Percentiles rank a stretch among this genome's conserved stretches.
These are phyloP conservation scores for Leccinum subrobustum DNA, from an alignment of 1,284 basidiomycete genomes.

Conservation along the genomic window DNA sequence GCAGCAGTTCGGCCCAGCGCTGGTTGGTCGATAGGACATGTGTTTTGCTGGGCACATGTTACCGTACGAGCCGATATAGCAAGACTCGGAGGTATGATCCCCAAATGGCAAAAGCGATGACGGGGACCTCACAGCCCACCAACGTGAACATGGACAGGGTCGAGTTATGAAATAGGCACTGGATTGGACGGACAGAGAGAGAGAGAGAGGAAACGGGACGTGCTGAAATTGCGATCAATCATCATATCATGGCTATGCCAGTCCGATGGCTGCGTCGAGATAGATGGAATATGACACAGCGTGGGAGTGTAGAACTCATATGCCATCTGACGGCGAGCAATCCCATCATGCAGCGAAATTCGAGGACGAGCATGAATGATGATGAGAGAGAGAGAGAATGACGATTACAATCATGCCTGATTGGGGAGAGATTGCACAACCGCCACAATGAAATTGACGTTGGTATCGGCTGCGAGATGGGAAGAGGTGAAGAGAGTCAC, in stretches of 20 bases:
- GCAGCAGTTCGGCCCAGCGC: neutral
- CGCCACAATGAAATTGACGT: constrained; percentile 8
- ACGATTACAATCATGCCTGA: constrained; percentile 6
- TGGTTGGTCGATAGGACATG: constrained; percentile 15
- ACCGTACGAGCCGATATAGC: constrained; percentile 2
- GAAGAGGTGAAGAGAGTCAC: constrained; percentile 3
- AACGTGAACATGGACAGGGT: constrained; percentile 7
- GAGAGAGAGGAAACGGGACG: neutral
- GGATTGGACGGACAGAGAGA: neutral
- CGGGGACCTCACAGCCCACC: constrained; percentile 21
- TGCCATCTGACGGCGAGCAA: neutral
- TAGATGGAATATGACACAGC: neutral
- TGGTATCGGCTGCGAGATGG: constrained; percentile 20
- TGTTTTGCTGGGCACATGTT: constrained; percentile 18
- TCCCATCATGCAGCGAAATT: neutral
- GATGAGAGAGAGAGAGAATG: neutral
- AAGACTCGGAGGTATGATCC: constrained; percentile 5
- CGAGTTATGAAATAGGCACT: constrained; percentile 2
- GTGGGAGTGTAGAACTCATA: neutral
- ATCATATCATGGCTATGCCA: neutral
- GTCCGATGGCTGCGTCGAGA: neutral
- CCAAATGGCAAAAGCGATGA: constrained; percentile 20
- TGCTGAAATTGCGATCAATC: neutral
- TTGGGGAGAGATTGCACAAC: neutral
- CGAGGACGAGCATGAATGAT: neutral